Evolutionary conservation across 1,284 basidiomycete species (phyloP), one percentile per base, ranked within the genome.

Genomic region (Fomes fomentarius): DNA sequence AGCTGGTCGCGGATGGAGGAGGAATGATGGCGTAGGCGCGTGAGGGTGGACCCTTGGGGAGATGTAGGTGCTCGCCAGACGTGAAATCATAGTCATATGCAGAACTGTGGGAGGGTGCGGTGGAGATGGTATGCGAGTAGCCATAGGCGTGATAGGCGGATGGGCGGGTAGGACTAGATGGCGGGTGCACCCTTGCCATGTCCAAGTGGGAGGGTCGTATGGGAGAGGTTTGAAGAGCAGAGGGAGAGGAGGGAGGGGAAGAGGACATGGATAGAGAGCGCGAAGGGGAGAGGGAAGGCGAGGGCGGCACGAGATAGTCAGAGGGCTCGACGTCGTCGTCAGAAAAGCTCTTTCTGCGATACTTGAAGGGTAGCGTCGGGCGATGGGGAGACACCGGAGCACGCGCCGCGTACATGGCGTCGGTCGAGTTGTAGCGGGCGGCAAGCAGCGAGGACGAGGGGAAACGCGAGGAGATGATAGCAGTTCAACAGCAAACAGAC

Each of bases 271-370:
- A 60, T 41, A 52, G 37, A 8, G 59, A 58, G 38, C 52, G 51
- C n/a, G 56, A 61, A 21, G 56, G 56, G 3, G 59, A 61, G 42
- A 56, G 56, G 4, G 59, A 58, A 3, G 57, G 60, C 7, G 60
- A 56, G 22, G 54, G 51, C 22, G 55, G 46, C n/a, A 57, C 34
- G 49, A 56, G 51, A 28, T 39, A 39, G 42, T 48, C 47, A 30
- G 38, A 39, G 44, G 44, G 55, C n/a, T n/a, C n/a, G 33, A 54
- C 49, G 30, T 63, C 47, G 61, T 60, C 56, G 11, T 59, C 57
- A 24, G 59, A 56, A 22, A 64, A 48, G 42, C 63, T 64, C 54
- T 66, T 66, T 22, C 64, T 51, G 22, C 64, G 57, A 25, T 52
- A 60, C 57, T 61, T 66, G 57, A 63, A 52, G 33, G 64, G 64